Evolutionary conservation across 495 filamentous ascomycete genomes (phyloP).

Genomic region (Tuber magnatum): DNA sequence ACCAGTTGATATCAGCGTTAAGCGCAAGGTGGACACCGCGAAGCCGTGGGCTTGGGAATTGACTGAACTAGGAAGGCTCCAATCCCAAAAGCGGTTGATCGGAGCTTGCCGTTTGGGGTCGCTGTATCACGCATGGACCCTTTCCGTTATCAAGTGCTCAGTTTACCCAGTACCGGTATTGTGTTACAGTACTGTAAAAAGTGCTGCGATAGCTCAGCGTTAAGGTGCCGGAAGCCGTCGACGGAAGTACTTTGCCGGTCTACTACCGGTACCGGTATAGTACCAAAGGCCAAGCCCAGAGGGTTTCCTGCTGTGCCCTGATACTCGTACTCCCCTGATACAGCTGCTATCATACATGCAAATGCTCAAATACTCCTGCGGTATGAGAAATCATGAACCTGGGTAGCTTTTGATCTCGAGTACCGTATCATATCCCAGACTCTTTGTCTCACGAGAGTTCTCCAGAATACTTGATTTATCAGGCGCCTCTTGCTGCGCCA

Average conservation of each 20-base stretch:
- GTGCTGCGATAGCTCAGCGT: background rate
- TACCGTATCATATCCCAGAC: background rate
- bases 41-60: background rate
- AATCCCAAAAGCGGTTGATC: background rate
- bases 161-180: background rate
- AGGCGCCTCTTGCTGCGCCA: background rate
- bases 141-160: background rate
- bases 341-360: background rate
- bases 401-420: background rate
- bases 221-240: background rate
- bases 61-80: background rate
- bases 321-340: background rate
- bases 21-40: background rate
- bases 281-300: background rate
- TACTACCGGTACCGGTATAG: background rate
- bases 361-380: background rate
- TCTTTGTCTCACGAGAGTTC: background rate
- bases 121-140: background rate
- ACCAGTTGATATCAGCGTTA: background rate
- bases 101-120: background rate
- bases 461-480: background rate
- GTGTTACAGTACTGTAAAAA: background rate
- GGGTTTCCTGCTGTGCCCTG: background rate
- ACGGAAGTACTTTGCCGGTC: background rate
- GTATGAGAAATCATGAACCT: background rate